A percentile compares a stretch with the other conserved stretches of the same genome.
These are phyloP conservation scores for Linum tenue DNA, from an alignment of 345 rosid species.

Conservation along the genomic window DNA sequence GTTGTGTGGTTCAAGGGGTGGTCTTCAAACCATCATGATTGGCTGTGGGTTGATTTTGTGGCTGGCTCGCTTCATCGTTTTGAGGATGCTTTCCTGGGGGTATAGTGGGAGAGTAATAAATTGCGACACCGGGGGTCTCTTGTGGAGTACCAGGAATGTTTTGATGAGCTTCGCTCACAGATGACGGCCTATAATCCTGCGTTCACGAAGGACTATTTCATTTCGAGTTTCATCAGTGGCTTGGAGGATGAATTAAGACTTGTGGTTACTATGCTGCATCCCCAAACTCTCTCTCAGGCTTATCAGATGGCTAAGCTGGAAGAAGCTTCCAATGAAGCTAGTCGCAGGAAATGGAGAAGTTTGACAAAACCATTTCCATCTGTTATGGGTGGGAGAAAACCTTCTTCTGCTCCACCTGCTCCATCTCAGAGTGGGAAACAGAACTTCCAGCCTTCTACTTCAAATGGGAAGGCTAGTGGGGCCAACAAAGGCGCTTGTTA, in stretches of 20 bases:
- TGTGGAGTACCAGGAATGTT: background rate
- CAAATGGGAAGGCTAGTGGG: too few species aligned
- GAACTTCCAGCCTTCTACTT: too few species aligned
- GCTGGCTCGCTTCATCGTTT: too few species aligned
- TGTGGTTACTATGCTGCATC: background rate
- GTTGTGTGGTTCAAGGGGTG: too few species aligned
- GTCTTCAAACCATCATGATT: too few species aligned
- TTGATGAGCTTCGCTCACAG: background rate
- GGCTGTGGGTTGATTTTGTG: too few species aligned
- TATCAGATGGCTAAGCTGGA: background rate
- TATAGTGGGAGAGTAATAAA: background rate
- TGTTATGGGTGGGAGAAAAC: too few species aligned
- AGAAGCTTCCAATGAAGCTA: background rate
- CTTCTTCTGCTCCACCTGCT: too few species aligned
- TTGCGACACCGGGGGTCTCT: background rate
- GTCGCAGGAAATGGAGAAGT: background rate
- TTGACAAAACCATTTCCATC: too few species aligned
- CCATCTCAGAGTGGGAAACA: too few species aligned
- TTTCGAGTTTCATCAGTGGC: background rate
- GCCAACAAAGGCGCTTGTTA: too few species aligned
- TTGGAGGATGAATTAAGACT: background rate
- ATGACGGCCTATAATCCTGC: background rate
- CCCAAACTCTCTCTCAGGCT: background rate
- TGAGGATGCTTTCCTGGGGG: too few species aligned
- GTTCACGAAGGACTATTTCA: background rate